phyloP scores from a whole-genome alignment of 306 rosid genomes.

The Cucurbita pepo region DNA sequence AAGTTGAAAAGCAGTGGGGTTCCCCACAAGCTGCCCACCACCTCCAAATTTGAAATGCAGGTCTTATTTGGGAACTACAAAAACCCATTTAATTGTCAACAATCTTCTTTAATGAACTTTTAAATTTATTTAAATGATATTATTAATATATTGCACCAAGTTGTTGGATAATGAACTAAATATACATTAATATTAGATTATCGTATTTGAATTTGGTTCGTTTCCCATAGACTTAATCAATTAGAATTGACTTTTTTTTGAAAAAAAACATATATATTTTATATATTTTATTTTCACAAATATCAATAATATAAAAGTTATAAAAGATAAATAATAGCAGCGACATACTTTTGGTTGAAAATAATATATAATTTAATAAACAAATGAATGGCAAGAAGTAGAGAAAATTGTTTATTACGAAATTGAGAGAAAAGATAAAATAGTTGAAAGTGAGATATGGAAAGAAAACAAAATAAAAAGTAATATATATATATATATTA shows the following conservation, averaged over 20 bases:
- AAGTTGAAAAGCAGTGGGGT: not conserved
- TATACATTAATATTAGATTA: too few relatives aligned
- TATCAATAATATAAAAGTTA: too few relatives aligned
- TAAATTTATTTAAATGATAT: not conserved
- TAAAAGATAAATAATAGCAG: too few relatives aligned
- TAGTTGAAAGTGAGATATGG: not conserved
- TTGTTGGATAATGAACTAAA: too few relatives aligned
- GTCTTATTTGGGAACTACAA: not conserved
- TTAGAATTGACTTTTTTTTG: not conserved
- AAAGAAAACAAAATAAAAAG: not conserved
- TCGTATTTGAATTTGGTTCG: not conserved
- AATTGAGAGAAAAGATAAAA: not conserved
- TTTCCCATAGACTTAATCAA: not conserved
- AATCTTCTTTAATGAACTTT: not conserved
- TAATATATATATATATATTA: not conserved
- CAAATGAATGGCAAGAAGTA: not conserved
- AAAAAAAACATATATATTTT: too few relatives aligned
- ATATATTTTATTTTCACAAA: too few relatives aligned
- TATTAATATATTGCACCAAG: too few relatives aligned
- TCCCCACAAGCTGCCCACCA: not conserved
- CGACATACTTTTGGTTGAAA: too few relatives aligned
- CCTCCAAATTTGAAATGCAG: not conserved
- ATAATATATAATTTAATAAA: not conserved
- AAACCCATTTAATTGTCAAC: not conserved
- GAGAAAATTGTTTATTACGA: not conserved